A percentile compares a stretch with the other conserved stretches of the same genome.
These are phyloP conservation scores for Setaria viridis DNA, from an alignment of 202 grass and related monocot species.

Conservation along the genomic window DNA sequence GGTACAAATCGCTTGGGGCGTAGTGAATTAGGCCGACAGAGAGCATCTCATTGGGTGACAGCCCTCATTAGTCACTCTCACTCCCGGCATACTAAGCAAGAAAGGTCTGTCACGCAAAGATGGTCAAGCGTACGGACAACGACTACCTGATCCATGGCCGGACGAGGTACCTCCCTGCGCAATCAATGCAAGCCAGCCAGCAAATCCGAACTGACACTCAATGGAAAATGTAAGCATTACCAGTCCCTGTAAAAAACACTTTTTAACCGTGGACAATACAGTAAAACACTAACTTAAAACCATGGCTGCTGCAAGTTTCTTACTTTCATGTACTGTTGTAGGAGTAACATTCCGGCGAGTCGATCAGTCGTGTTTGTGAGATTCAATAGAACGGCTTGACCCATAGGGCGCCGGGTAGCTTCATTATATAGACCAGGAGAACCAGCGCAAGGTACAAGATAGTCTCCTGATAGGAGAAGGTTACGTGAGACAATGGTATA, in stretches of 20 bases:
- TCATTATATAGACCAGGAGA: too few species aligned
- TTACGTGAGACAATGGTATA: too few species aligned
- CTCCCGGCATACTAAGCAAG: background rate
- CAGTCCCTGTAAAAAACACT: background rate
- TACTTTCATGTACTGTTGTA: too few species aligned
- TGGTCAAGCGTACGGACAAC: slow-evolving; percentile 8
- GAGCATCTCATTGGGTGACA: slow-evolving; percentile 1
- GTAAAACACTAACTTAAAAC: background rate
- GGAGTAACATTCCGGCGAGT: too few species aligned
- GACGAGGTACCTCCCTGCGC: background rate
- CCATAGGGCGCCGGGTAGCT: too few species aligned
- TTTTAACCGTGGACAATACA: background rate
- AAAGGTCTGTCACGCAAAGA: background rate
- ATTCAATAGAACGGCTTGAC: too few species aligned
- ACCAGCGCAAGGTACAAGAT: too few species aligned
- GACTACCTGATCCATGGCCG: background rate
- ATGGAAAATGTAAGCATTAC: background rate
- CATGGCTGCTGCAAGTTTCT: too few species aligned
- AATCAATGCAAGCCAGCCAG: background rate
- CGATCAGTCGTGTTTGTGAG: too few species aligned
- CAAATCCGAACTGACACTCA: background rate
- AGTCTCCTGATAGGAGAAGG: too few species aligned
- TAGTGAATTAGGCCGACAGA: background rate
- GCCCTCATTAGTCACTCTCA: background rate
- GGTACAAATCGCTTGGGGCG: too few species aligned